Percentiles rank a stretch among this genome's conserved stretches.
Evolutionary conservation across 495 filamentous ascomycete species (phyloP).

Genomic region (Cercophora samala): DNA sequence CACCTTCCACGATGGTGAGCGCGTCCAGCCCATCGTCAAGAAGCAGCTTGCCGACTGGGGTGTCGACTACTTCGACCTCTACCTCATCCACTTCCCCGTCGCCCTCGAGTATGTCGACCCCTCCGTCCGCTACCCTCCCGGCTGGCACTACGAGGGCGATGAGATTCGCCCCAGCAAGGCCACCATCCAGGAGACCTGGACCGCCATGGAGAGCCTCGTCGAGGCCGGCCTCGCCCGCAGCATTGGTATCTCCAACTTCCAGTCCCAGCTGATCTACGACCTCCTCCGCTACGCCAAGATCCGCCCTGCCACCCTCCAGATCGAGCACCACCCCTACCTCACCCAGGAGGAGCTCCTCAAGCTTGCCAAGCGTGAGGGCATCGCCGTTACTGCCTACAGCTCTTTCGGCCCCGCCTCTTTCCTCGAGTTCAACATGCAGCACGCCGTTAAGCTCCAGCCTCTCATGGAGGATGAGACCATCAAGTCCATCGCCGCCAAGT

Average conservation of each 20-base stretch:
- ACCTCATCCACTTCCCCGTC: constrained; percentile 79
- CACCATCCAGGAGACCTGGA: constrained; percentile 84
- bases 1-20: constrained; percentile 73
- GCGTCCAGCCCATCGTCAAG: constrained; percentile 67
- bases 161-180: constrained; percentile 60
- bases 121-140: constrained; percentile 71
- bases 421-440: constrained; percentile 72
- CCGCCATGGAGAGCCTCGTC: constrained; percentile 76
- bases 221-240: constrained; percentile 63
- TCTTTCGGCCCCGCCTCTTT: constrained; percentile 86
- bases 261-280: constrained; percentile 76
- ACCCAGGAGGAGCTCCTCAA: constrained; percentile 72
- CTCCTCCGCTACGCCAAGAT: constrained; percentile 79
- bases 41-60: constrained; percentile 78
- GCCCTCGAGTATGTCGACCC: constrained; percentile 78
- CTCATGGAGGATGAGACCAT: constrained; percentile 69
- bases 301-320: constrained; percentile 78
- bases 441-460: constrained; percentile 61
- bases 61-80: constrained; percentile 82
- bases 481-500: constrained; percentile 63
- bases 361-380: constrained; percentile 66
- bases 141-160: constrained; percentile 65
- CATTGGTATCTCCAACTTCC: constrained; percentile 92
- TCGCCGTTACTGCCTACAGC: constrained; percentile 84
- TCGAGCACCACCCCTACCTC: constrained; percentile 98